phyloP scores from a whole-genome alignment of 2,329 filamentous ascomycete genomes.

The Arthrobotrys musiformis region DNA sequence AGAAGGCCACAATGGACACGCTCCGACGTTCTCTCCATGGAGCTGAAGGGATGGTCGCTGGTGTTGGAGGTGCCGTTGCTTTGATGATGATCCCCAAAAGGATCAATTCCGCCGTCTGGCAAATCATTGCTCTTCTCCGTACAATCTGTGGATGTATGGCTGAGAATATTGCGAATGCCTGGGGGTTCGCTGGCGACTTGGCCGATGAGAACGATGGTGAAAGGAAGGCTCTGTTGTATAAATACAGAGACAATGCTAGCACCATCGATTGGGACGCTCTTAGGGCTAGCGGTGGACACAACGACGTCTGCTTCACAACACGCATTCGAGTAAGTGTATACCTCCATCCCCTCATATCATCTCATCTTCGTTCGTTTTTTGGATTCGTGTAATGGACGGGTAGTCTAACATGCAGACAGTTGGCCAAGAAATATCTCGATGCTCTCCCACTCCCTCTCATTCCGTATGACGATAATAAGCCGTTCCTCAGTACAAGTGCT shows the following conservation, averaged over 20 bases:
- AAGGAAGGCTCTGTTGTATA: too few relatives aligned
- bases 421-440: neutral
- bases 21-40: neutral
- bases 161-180: too few relatives aligned
- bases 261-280: too few relatives aligned
- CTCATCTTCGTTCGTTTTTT: too few relatives aligned
- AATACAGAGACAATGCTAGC: too few relatives aligned
- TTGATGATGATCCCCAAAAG: neutral
- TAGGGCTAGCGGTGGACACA: too few relatives aligned
- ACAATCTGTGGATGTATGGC: neutral
- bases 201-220: too few relatives aligned
- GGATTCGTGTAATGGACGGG: too few relatives aligned
- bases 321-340: too few relatives aligned
- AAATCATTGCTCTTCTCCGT: neutral
- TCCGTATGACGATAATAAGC: neutral
- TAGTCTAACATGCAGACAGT: neutral
- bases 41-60: neutral
- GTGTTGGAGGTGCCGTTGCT: neutral
- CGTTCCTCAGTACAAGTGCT: neutral
- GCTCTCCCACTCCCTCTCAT: neutral
- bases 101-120: neutral
- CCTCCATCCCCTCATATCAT: too few relatives aligned
- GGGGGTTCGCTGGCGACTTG: too few relatives aligned
- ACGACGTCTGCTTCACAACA: too few relatives aligned
- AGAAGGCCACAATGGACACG: neutral